Percentiles rank a stretch among this genome's conserved stretches.
phyloP scores from a whole-genome alignment of 495 filamentous ascomycete species.

The Penicillium flavigenum region DNA sequence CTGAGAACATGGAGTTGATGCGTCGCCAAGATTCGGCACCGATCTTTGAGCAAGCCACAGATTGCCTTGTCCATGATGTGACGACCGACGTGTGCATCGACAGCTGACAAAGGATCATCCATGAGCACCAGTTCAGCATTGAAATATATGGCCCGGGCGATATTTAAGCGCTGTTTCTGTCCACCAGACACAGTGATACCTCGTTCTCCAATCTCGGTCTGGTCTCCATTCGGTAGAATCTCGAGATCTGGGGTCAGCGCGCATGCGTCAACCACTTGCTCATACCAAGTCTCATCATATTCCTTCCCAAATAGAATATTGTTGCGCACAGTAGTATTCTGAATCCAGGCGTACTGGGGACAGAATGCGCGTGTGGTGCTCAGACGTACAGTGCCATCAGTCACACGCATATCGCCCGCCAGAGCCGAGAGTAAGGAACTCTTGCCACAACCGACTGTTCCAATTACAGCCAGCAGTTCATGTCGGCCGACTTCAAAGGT shows the following conservation, averaged over 20 bases:
- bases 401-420: conserved; percentile 91
- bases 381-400: conserved; percentile 66
- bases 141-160: conserved; percentile 83
- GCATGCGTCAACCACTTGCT: conserved; percentile 56
- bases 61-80: conserved; percentile 98
- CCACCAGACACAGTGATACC: conserved; percentile 67
- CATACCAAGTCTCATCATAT: conserved; percentile 53
- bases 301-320: conserved; percentile 89
- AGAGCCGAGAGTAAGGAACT: conserved; percentile 86
- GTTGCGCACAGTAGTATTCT: conserved; percentile 79
- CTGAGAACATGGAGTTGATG: conserved; percentile 92
- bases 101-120: conserved; percentile 80
- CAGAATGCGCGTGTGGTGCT: conserved; percentile 84
- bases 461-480: conserved; percentile 89
- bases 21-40: conserved; percentile 87
- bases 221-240: conserved; percentile 55
- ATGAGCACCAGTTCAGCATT: conserved; percentile 78
- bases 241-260: conserved; percentile 57
- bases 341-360: conserved; percentile 97
- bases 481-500: conserved; percentile 72
- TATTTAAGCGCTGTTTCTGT: conserved; percentile 68
- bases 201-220: conserved; percentile 60
- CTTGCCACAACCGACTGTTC: conserved; percentile 88
- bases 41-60: conserved; percentile 81
- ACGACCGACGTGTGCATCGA: conserved; percentile 84